A percentile compares a stretch with the other conserved stretches of the same genome.
phyloP scores from a whole-genome alignment of 495 filamentous ascomycete species.

The Neurospora intermedia region DNA sequence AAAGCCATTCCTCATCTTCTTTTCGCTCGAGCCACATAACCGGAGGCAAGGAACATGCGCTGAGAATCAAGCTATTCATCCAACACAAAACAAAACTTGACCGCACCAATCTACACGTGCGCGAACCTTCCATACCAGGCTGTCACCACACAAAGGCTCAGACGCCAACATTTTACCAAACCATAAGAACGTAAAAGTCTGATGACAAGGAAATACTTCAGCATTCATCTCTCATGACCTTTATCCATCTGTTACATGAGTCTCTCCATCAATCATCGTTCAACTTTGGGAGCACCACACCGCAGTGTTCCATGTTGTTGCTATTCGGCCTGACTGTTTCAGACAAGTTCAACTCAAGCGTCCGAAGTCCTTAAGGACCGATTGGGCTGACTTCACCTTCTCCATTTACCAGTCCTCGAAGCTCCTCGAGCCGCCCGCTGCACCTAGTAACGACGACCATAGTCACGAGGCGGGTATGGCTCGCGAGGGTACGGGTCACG shows the following conservation, averaged over 20 bases:
- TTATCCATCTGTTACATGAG: not conserved
- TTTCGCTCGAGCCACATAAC: not conserved
- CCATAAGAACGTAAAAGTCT: not conserved
- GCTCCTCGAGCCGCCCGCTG: not conserved
- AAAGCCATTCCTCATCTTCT: not conserved
- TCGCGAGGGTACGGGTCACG: slow-evolving; percentile 42
- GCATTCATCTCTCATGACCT: not conserved
- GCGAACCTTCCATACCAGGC: not conserved
- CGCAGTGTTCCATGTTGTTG: not conserved
- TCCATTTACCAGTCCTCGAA: not conserved
- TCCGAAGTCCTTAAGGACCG: not conserved
- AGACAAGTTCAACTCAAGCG: not conserved
- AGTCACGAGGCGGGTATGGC: slow-evolving; percentile 34
- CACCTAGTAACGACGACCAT: slow-evolving; percentile 35
- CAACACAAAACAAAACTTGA: not conserved
- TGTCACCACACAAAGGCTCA: not conserved
- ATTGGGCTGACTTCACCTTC: not conserved
- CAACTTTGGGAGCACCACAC: not conserved
- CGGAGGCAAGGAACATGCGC: not conserved
- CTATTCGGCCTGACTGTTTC: not conserved
- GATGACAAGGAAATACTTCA: not conserved
- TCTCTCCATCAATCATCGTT: not conserved
- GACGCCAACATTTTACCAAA: not conserved
- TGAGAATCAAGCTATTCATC: not conserved
- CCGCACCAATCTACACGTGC: not conserved